Conservation (phyloP, 2,329 filamentous ascomycete species). For the Fusarium dimerum region DNA sequence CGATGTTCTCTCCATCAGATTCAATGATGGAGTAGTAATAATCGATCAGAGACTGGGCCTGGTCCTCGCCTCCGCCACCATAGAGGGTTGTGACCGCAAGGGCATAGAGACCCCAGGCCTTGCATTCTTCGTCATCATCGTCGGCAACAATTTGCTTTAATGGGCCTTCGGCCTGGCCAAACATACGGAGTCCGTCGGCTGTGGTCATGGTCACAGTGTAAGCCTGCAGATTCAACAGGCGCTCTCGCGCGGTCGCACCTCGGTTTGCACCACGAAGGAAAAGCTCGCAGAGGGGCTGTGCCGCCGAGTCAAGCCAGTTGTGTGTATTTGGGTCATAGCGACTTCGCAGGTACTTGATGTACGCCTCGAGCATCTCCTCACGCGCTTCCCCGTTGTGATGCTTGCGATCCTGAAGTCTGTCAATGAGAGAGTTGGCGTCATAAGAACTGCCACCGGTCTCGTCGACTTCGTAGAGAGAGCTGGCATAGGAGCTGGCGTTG, state of each 20-base stretch:
- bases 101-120: constrained; percentile 72
- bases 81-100: constrained; percentile 74
- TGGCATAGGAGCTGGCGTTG: constrained; percentile 44
- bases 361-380: constrained; percentile 46
- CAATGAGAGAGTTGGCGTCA: constrained; percentile 63
- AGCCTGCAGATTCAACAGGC: constrained; percentile 69
- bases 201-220: constrained; percentile 68
- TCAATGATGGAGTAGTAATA: constrained; percentile 77
- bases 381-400: constrained; percentile 72
- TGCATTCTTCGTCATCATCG: constrained; percentile 64
- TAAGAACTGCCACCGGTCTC: constrained; percentile 68
- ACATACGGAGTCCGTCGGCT: constrained; percentile 57
- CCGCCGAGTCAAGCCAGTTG: constrained; percentile 55
- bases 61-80: constrained; percentile 69
- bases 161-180: constrained; percentile 29
- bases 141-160: constrained; percentile 40
- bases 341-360: constrained; percentile 55
- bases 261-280: constrained; percentile 71
- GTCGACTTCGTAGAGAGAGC: constrained; percentile 53
- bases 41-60: constrained; percentile 70
- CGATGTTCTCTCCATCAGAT: constrained; percentile 73
- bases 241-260: constrained; percentile 69
- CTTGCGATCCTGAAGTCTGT: constrained; percentile 74
- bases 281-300: constrained; percentile 59
- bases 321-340: constrained; percentile 36